These are phyloP conservation scores for Aspergillus terreus DNA, from an alignment of 2,329 filamentous ascomycete genomes.

Conservation along the genomic window DNA sequence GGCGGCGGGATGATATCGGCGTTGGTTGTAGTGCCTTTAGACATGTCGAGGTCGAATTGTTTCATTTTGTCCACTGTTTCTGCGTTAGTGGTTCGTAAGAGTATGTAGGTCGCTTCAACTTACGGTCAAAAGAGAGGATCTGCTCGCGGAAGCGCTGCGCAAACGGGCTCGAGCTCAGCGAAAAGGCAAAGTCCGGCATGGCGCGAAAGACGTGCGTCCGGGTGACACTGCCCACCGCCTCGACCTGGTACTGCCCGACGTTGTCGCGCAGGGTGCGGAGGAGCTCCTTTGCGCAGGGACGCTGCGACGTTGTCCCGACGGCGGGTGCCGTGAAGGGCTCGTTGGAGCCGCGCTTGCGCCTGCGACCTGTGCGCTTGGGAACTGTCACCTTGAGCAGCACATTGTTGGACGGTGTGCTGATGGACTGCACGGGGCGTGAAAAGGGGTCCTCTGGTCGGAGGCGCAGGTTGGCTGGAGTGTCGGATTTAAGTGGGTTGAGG, in stretches of 20 bases:
- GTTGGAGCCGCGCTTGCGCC: conserved; percentile 73
- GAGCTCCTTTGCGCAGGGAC: conserved; percentile 24
- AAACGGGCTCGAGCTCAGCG: conserved; percentile 65
- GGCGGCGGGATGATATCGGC: conserved; percentile 76
- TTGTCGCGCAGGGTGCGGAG: conserved; percentile 65
- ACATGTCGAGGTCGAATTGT: conserved; percentile 64
- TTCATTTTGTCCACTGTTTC: conserved; percentile 53
- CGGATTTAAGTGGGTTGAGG: conserved; percentile 42
- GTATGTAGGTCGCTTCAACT: conserved; percentile 13
- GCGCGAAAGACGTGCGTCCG: conserved; percentile 83
- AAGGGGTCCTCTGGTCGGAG: conserved; percentile 76
- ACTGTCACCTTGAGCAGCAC: conserved; percentile 82
- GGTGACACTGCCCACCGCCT: conserved; percentile 68
- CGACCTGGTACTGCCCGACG: conserved; percentile 60
- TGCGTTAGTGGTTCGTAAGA: not conserved
- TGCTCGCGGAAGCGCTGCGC: conserved; percentile 68
- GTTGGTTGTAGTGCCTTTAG: conserved; percentile 55
- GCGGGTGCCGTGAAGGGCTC: conserved; percentile 57
- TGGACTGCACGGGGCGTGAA: conserved; percentile 73
- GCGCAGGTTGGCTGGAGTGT: conserved; percentile 62
- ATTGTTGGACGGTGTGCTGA: conserved; percentile 73
- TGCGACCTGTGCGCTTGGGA: conserved; percentile 80
- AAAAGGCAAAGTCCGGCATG: conserved; percentile 82
- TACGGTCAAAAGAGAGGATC: conserved; percentile 69
- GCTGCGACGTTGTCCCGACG: conserved; percentile 24